Base-by-base conservation (phyloP, 139 green algal species). In the Chlamydomonas asymmetrica region DNA sequence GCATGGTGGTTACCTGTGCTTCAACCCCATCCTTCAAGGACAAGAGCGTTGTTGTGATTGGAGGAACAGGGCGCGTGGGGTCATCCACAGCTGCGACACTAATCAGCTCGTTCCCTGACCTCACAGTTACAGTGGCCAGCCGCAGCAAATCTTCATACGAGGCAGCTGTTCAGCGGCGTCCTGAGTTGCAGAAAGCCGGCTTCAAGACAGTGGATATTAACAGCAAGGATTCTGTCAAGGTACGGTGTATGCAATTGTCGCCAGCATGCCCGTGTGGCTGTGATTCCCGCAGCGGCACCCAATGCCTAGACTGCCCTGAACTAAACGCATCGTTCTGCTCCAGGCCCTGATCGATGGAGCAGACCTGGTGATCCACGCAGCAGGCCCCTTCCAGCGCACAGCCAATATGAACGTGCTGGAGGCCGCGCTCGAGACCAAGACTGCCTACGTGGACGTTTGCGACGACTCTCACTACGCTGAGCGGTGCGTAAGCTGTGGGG, bases 391-490 rank as follows among this genome's bases (percentile, higher is more conserved):
- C 84, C 96, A 99, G 86, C 82, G 89, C 37, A 84, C 89, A 31
- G 68, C 82, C 3, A 85, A 83, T 71, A 92, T 82, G 75, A 75
- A 60, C 5, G 90, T 94, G 5, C 80, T 98, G 45, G 89, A 97
- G 62, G 89, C 93, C 23, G 85, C 86, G n/a, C 93, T 98, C 0
- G 83, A 82, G 0, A 75, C 71, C 1, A 79, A 82, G 0, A 91
- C 85, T 27, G 84, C 92, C 0, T 99, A 99, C 79, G 81, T 99
- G 45, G 96, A 99, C 76, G 92, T 99, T 6, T 98, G 93, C 59
- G 96, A 99, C 73, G 96, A 98, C 80, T 80, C 87, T 31, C 79
- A 84, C 4, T 95, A 94, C 80, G 86, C 88, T 23, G 78, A 90
- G 54, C 59, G 71, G 86, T 92, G 64, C 22, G 76, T 76, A n/a